Evolutionary conservation across 768 basidiomycete genomes (phyloP).

Genomic region (Lentinula sp.): DNA sequence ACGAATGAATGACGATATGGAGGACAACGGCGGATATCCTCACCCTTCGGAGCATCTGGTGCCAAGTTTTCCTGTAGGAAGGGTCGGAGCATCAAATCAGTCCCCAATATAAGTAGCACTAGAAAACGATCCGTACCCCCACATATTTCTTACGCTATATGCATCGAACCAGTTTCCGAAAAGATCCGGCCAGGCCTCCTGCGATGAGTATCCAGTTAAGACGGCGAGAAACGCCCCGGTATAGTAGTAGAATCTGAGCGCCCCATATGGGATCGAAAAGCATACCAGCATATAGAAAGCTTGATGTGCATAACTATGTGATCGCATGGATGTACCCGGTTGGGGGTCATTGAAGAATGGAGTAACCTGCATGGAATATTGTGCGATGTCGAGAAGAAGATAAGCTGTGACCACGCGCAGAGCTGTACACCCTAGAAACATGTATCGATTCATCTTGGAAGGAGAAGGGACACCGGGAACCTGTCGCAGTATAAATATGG

Average conservation of each 20-base stretch:
- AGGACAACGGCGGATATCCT: background rate
- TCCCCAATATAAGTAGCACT: background rate
- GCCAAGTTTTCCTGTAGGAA: background rate
- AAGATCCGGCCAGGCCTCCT: background rate
- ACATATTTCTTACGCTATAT: background rate
- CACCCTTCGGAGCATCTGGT: background rate
- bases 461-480: background rate
- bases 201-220: background rate
- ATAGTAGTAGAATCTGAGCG: background rate
- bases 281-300: background rate
- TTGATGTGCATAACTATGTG: background rate
- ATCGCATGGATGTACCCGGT: background rate
- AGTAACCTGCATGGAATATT: background rate
- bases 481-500: background rate
- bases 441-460: background rate
- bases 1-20: too few species aligned
- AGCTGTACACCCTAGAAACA: background rate
- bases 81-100: background rate
- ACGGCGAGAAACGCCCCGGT: background rate
- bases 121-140: background rate
- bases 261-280: background rate
- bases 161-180: slow-evolving; percentile 1
- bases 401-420: background rate
- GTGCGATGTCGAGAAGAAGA: background rate
- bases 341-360: background rate